These are phyloP conservation scores for Solanum pinnatisectum DNA, from an alignment of 257 asterid genomes.

Conservation along the genomic window DNA sequence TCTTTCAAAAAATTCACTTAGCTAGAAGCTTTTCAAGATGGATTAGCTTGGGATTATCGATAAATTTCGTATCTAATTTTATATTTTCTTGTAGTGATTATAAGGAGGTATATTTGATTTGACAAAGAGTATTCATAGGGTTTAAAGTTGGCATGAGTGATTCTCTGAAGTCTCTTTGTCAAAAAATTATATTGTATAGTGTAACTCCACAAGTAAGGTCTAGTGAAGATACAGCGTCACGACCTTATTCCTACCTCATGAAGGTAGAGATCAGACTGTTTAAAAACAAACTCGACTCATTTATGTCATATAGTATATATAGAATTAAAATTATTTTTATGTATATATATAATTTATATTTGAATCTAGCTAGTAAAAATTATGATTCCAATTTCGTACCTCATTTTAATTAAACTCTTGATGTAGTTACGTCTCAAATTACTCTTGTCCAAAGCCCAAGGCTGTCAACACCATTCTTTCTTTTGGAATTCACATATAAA, in stretches of 20 bases:
- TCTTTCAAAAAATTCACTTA: too few relatives aligned
- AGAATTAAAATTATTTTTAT: too few relatives aligned
- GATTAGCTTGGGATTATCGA: background rate
- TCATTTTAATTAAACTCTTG: background rate
- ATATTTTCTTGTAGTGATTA: background rate
- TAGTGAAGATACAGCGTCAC: too few relatives aligned
- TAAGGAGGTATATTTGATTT: background rate
- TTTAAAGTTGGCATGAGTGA: background rate
- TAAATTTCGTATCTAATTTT: too few relatives aligned
- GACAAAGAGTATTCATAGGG: background rate
- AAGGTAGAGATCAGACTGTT: too few relatives aligned
- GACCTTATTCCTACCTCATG: background rate
- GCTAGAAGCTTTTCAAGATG: background rate
- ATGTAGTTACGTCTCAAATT: background rate
- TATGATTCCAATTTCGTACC: too few relatives aligned
- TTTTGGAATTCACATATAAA: background rate
- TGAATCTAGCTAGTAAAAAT: too few relatives aligned
- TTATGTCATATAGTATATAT: too few relatives aligned
- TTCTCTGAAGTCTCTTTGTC: accelerated
- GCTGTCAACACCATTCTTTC: background rate
- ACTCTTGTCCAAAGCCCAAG: background rate
- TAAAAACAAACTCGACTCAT: too few relatives aligned
- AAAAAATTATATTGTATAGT: too few relatives aligned
- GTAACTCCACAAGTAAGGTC: too few relatives aligned
- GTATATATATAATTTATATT: too few relatives aligned